Base-by-base conservation (phyloP, 192 early-diverging fungal genomes). In the Linnemannia elongata region DNA sequence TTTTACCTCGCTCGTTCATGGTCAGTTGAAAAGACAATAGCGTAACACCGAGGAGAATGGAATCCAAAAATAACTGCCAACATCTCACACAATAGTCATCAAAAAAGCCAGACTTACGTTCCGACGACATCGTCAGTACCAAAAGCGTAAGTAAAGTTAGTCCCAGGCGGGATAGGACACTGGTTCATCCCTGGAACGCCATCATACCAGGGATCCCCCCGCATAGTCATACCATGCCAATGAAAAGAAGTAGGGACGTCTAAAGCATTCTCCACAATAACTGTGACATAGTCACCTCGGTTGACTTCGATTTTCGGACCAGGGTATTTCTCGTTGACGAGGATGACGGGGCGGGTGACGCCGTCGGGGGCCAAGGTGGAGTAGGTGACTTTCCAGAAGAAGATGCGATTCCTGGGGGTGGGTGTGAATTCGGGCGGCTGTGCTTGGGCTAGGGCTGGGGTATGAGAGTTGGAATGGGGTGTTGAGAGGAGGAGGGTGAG, bases 171-270 rank as follows among this genome's bases (percentile, higher is more conserved):
- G 52, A 93, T 93, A 3, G 91, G 89, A 76, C 87, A 82, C 42
- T 92, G 90, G 69, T 92, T 95, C 88, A 93, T 90, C 27, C 93
- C 94, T 22, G 95, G 93, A 17, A 91, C 90, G 55, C 92, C 92
- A 38, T 93, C 92, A 15, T 88, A 87, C 41, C 85, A 89, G 6
- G 74, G 79, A 3, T 89, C 82, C 17, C 74, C 75, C 1, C 75
- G 42, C 76, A 91, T 90, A 0, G 82, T 89, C 27, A 92, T 80
- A 12, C 92, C 92, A 79, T 93, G 91, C 72, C 86, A 91, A 76
- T 93, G 92, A 38, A 93, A 73, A 9, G 83, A 83, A 6, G 91
- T 92, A 4, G 92, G 88, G 3, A 76, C 78, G 63, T 89, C 89
- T 8, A 90, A 42, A 10, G 83, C 55, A 74, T 93, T 93, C 52